phyloP scores from a whole-genome alignment of 2,329 filamentous ascomycete species.

The Sarocladium strictum region DNA sequence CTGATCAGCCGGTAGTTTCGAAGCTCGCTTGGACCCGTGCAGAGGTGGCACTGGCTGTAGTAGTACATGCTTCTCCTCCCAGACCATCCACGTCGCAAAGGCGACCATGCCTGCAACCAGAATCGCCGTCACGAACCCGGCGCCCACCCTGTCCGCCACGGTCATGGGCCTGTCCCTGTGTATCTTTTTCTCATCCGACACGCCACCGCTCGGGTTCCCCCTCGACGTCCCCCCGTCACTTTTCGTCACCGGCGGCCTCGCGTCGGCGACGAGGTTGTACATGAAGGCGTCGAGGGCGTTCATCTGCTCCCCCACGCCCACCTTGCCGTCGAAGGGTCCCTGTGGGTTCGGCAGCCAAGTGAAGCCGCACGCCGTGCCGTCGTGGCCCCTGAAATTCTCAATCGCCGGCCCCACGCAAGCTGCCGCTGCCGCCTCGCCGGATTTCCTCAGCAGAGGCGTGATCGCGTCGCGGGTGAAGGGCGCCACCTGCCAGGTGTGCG shows the following conservation, averaged over 20 bases:
- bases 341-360: constrained; percentile 42
- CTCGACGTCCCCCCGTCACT: constrained; percentile 53
- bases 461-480: constrained; percentile 45
- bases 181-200: constrained; percentile 22
- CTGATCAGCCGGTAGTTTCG: too few relatives aligned
- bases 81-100: neutral
- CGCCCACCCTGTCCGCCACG: constrained; percentile 45
- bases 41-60: too few relatives aligned
- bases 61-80: too few relatives aligned
- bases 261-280: constrained; percentile 47
- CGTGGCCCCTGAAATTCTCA: constrained; percentile 38
- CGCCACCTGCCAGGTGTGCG: constrained; percentile 48
- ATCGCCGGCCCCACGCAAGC: constrained; percentile 38
- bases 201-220: constrained; percentile 43
- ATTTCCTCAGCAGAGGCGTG: constrained; percentile 41
- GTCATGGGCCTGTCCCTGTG: constrained; percentile 31
- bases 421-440: constrained; percentile 45
- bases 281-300: constrained; percentile 58
- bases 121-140: constrained; percentile 48
- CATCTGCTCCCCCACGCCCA: constrained; percentile 66
- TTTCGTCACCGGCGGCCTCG: constrained; percentile 41
- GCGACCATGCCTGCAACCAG: constrained; percentile 27
- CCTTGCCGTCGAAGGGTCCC: constrained; percentile 49
- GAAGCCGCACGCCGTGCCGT: constrained; percentile 62
- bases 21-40: too few relatives aligned